phyloP scores from a whole-genome alignment of 164 flowering plant genomes.

The Liriodendron chinense region DNA sequence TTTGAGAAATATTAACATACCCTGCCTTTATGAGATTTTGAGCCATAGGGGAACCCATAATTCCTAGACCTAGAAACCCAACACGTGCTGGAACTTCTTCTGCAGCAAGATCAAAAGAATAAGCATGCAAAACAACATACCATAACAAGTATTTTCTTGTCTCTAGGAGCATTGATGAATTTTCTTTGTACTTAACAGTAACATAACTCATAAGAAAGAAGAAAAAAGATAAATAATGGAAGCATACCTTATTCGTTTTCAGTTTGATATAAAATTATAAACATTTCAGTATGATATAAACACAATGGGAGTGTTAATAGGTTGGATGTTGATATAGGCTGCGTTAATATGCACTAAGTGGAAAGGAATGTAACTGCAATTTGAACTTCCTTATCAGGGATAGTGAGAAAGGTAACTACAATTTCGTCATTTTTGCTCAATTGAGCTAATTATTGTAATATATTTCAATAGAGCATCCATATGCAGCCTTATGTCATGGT shows the following conservation, averaged over 20 bases:
- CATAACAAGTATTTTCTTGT: not conserved
- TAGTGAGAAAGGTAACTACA: no score
- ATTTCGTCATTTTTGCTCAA: not conserved
- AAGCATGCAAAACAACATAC: not conserved
- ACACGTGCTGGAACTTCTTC: constrained; percentile 39
- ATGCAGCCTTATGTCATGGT: no score
- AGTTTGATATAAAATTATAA: not conserved
- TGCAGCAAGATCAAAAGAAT: not conserved
- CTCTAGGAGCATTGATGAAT: not conserved
- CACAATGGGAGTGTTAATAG: not conserved
- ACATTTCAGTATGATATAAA: not conserved
- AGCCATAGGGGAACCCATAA: constrained; percentile 97
- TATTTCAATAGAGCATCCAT: no score
- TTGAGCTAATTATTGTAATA: not conserved
- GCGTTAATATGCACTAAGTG: not conserved
- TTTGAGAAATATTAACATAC: constrained; percentile 31
- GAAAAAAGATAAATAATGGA: not conserved
- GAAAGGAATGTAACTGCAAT: not conserved
- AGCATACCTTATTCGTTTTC: not conserved
- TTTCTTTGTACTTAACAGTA: not conserved
- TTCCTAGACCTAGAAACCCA: constrained; percentile 91
- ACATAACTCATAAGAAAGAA: not conserved
- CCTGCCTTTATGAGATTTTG: constrained; percentile 87
- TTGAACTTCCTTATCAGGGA: no score
- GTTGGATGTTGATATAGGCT: not conserved